Evolutionary conservation across 2,329 filamentous ascomycete species (phyloP), one percentile per base, ranked within the genome.

Genomic region (Alternaria dauci): DNA sequence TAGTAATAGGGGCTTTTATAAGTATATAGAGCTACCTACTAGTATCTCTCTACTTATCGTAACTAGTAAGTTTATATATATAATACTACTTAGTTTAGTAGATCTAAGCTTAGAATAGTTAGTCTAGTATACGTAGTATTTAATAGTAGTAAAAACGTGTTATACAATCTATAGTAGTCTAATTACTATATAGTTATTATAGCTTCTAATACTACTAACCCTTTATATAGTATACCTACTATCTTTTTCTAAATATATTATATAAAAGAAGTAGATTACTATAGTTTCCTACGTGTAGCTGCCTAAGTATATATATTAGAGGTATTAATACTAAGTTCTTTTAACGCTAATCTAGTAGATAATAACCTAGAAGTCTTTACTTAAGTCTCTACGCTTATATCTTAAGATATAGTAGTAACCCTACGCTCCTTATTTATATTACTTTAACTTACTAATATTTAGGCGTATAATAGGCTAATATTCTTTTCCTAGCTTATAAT

Each of bases 341-440:
- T 55, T 44, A 3, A 2, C 23, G 25, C n/a, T n/a, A n/a, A n/a
- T n/a, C n/a, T n/a, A n/a, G n/a, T 55, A 59, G 20, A 20, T 30
- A 41, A 59, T 2, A 44, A 59, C 41, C 51, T 6, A 51, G 52
- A 59, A 59, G 44, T 59, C 44, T n/a, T 51, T 59, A 23, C 57
- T 59, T 46, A n/a, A n/a, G 32, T 34, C 20, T 41, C 51, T 46
- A 20, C 18, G 28, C 11, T 55, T 59, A 1, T 11, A 43, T 51
- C 52, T 55, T 8, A 55, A 51, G 23, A 59, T n/a, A 44, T 59
- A 59, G 52, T 55, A 59, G 51, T 42, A 44, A n/a, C 51, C 57
- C 28, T 59, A 23, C 26, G 41, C 57, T 46, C 57, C 38, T 46
- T 46, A 16, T 16, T 42, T 52, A 6, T 55, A 59, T 25, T 34